Percentiles rank a stretch among this genome's conserved stretches.
phyloP scores from a whole-genome alignment of 2,329 filamentous ascomycete genomes.

The Fusarium annulatum region DNA sequence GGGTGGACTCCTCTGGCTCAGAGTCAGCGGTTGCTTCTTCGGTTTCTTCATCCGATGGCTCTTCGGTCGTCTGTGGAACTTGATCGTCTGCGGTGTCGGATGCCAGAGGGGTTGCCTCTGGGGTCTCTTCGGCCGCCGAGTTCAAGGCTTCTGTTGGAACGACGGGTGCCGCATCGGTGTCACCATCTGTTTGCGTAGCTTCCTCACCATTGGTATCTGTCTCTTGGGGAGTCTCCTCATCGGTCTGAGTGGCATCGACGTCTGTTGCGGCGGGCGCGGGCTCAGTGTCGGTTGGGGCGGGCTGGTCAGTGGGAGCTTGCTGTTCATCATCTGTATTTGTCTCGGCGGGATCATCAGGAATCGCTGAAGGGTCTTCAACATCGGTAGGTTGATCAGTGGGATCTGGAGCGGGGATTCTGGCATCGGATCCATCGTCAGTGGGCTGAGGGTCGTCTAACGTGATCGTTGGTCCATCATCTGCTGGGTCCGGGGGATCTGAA shows the following conservation, averaged over 20 bases:
- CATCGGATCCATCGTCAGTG: neutral
- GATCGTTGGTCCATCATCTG: neutral
- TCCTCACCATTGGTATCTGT: constrained; percentile 19
- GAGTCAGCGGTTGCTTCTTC: neutral
- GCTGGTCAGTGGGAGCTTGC: neutral
- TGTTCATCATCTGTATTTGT: neutral
- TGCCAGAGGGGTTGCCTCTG: constrained; percentile 1
- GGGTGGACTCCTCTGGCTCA: neutral
- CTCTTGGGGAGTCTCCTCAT: neutral
- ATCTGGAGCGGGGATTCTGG: neutral
- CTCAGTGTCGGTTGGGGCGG: neutral
- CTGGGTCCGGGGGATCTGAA: neutral
- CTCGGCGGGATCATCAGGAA: neutral
- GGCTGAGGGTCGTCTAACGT: neutral
- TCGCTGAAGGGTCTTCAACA: neutral
- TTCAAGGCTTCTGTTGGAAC: neutral
- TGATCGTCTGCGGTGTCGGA: neutral
- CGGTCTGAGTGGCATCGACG: neutral
- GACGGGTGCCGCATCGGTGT: neutral
- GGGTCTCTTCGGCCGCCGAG: constrained; percentile 5
- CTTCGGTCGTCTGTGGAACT: neutral
- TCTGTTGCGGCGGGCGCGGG: neutral
- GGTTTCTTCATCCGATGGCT: neutral
- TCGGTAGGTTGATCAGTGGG: neutral
- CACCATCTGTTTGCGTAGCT: neutral